phyloP scores from a whole-genome alignment of 768 basidiomycete genomes.

The Hydnomerulius pinastri region DNA sequence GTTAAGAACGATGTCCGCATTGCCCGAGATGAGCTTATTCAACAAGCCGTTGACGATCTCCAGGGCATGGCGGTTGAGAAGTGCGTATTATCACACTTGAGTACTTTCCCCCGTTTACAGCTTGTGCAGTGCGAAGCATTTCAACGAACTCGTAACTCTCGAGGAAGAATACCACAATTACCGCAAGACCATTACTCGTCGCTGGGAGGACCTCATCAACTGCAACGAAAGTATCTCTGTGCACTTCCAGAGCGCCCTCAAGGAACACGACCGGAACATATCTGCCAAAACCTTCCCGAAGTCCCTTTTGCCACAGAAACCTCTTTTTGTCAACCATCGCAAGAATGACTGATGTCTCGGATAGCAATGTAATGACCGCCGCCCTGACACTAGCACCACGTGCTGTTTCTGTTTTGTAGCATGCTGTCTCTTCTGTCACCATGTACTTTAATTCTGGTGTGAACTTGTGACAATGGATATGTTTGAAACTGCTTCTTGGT shows the following conservation, averaged over 20 bases:
- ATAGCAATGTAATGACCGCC: neutral
- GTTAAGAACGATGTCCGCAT: slow-evolving; percentile 47
- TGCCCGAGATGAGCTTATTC: slow-evolving; percentile 49
- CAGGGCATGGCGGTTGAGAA: slow-evolving; percentile 40
- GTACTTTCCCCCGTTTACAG: slow-evolving; percentile 6
- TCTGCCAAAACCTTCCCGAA: slow-evolving; percentile 54
- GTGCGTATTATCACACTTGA: slow-evolving; percentile 10
- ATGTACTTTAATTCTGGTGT: neutral
- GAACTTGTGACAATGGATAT: neutral
- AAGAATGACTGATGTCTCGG: slow-evolving; percentile 4
- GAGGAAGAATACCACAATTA: slow-evolving; percentile 53
- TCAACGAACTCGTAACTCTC: slow-evolving; percentile 55
- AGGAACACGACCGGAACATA: slow-evolving; percentile 49
- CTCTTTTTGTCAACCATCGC: slow-evolving; percentile 11
- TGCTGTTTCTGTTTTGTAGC: neutral
- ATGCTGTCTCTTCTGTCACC: neutral
- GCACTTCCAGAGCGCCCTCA: slow-evolving; percentile 40
- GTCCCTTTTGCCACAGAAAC: slow-evolving; percentile 40
- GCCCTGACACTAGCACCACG: neutral
- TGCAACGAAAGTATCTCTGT: slow-evolving; percentile 37
- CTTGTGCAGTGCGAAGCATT: slow-evolving; percentile 45
- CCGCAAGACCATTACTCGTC: slow-evolving; percentile 40
- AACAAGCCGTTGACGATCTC: slow-evolving; percentile 45
- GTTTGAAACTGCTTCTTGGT: too few relatives aligned
- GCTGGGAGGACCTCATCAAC: slow-evolving; percentile 45